Conservation (phyloP, 768 basidiomycete species). For the Piloderma croceum region DNA sequence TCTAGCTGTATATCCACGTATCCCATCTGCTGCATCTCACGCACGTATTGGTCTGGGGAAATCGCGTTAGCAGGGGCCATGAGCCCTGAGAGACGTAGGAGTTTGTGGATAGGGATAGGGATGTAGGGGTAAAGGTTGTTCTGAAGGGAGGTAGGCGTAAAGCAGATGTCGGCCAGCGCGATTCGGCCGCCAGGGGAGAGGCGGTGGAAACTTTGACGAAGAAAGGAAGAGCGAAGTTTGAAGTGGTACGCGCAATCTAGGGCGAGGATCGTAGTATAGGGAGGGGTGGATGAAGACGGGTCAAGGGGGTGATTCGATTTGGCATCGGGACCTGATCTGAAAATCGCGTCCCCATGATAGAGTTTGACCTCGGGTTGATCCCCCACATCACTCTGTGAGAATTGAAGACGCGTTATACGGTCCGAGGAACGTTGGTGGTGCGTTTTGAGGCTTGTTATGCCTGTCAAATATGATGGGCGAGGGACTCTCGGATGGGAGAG, state of each 20-base stretch:
- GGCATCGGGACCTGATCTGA: conserved; percentile 14
- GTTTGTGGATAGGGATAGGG: conserved; percentile 11
- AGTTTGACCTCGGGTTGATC: conserved; percentile 28
- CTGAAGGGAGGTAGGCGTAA: conserved; percentile 21
- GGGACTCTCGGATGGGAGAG: conserved; percentile 41
- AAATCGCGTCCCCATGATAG: conserved; percentile 49
- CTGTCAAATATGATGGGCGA: conserved; percentile 43
- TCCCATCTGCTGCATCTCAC: conserved; percentile 42
- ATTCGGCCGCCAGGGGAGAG: conserved; percentile 47
- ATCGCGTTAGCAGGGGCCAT: conserved; percentile 50
- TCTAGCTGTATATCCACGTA: conserved; percentile 49
- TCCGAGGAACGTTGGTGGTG: conserved; percentile 44
- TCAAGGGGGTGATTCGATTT: neutral
- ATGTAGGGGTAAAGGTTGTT: conserved; percentile 10
- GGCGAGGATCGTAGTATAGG: conserved; percentile 52
- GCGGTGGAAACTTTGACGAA: conserved; percentile 42
- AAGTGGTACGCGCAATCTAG: conserved; percentile 73
- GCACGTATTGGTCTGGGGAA: conserved; percentile 39
- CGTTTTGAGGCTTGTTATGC: conserved; percentile 48
- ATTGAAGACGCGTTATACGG: conserved; percentile 28
- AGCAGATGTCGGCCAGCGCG: conserved; percentile 59
- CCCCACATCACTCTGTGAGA: neutral
- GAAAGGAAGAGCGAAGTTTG: conserved; percentile 43
- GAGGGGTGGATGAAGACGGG: conserved; percentile 27
- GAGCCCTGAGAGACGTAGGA: conserved; percentile 23